Conservation (phyloP, 2,329 filamentous ascomycete species). For the Epichloe hybrida region DNA sequence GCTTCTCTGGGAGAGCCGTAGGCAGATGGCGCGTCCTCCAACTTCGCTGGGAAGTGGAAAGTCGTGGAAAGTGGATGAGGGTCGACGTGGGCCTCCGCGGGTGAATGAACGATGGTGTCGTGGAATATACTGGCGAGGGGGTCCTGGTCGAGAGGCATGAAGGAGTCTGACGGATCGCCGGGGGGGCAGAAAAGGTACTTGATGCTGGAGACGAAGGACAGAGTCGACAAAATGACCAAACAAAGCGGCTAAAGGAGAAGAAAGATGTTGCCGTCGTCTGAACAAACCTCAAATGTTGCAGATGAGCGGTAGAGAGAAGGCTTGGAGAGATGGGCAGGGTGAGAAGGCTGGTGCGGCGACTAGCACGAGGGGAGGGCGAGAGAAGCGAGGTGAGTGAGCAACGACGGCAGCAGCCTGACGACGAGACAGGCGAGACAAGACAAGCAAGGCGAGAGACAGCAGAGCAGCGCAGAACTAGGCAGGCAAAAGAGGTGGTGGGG, state of each 20-base stretch:
- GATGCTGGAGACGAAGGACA: not conserved
- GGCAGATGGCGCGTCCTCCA: not conserved
- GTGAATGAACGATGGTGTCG: slow-evolving; percentile 2
- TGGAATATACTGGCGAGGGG: not conserved
- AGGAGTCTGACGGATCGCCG: not conserved
- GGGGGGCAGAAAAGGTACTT: not conserved
- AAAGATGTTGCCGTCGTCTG: not conserved
- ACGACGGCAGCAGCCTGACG: slow-evolving; percentile 1
- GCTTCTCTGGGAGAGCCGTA: not conserved
- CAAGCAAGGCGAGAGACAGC: not conserved
- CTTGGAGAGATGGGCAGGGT: slow-evolving; percentile 2
- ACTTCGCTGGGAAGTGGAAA: slow-evolving; percentile 5
- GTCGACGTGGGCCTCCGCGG: slow-evolving; percentile 1
- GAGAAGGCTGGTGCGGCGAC: slow-evolving; percentile 5
- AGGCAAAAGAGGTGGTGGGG: not conserved
- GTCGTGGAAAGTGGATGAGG: slow-evolving; percentile 3
- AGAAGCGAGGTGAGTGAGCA: not conserved
- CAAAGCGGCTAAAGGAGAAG: not conserved
- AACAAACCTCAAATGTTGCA: slow-evolving; percentile 1
- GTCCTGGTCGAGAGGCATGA: slow-evolving; percentile 3
- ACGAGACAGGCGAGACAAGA: not conserved
- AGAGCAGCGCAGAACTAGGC: slow-evolving; percentile 1
- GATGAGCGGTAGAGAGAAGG: slow-evolving; percentile 4
- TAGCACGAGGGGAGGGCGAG: slow-evolving; percentile 2
- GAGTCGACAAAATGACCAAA: not conserved